A percentile compares a stretch with the other conserved stretches of the same genome.
Evolutionary conservation across 768 basidiomycete species (phyloP).

Genomic region (Kwoniella newhampshirensis): DNA sequence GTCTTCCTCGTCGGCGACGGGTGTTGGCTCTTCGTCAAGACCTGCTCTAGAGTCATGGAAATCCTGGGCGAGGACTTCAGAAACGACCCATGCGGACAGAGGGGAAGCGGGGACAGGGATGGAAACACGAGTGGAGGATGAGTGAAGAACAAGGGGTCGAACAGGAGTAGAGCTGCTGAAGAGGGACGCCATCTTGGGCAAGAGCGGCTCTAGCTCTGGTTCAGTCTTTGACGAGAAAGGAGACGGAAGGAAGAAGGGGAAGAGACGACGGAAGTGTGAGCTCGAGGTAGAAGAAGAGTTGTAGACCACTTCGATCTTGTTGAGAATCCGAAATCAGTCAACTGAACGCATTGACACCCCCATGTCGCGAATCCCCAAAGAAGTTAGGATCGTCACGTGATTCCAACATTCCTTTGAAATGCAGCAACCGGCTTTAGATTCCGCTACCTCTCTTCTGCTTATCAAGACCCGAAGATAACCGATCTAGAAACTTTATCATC

Average conservation of each 20-base stretch:
- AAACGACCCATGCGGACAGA: constrained; percentile 82
- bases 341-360: too few relatives aligned
- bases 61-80: constrained; percentile 86
- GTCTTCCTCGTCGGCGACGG: constrained; percentile 60
- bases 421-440: constrained; percentile 1
- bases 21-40: constrained; percentile 54
- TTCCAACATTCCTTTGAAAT: too few relatives aligned
- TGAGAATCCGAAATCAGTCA: neutral
- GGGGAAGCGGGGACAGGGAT: constrained; percentile 77
- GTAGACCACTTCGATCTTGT: neutral
- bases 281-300: neutral
- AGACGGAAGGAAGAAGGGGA: neutral
- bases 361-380: constrained; percentile 9
- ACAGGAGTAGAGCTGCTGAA: constrained; percentile 43
- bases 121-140: constrained; percentile 58
- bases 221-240: neutral
- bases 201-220: constrained; percentile 20
- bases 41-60: constrained; percentile 63
- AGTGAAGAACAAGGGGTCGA: constrained; percentile 53
- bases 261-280: neutral
- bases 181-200: constrained; percentile 48
- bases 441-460: constrained; percentile 6
- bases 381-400: too few relatives aligned
- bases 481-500: neutral
- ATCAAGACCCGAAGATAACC: constrained; percentile 16